phyloP scores from a whole-genome alignment of 73 alveolate genomes.

The Uronychia setigera region DNA sequence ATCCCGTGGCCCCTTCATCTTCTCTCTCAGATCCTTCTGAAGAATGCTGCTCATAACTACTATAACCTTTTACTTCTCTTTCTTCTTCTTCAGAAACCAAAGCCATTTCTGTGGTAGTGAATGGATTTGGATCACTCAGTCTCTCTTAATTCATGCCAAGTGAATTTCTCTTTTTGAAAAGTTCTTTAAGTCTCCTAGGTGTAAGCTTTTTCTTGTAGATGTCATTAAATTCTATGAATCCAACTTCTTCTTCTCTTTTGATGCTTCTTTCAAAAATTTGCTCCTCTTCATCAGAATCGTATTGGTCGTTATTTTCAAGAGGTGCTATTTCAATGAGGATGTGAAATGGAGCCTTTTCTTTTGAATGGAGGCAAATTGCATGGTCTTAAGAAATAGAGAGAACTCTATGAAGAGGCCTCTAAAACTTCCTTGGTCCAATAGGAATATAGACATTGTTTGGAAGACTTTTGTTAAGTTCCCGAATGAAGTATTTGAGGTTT shows the following conservation, averaged over 20 bases:
- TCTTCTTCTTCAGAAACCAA: neutral
- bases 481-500: constrained; percentile 13
- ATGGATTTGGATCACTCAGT: no score
- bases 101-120: neutral
- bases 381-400: constrained; percentile 73
- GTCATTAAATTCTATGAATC: neutral
- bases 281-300: constrained; percentile 10
- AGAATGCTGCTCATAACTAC: neutral
- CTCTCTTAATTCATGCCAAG: neutral
- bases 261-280: neutral
- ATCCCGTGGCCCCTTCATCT: no score
- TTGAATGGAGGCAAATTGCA: constrained; percentile 80
- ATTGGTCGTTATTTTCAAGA: neutral
- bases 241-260: neutral
- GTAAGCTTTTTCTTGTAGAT: neutral
- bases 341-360: constrained; percentile 91
- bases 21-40: neutral
- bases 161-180: neutral
- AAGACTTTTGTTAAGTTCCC: constrained; percentile 32
- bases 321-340: constrained; percentile 74
- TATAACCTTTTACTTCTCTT: no score
- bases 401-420: constrained; percentile 46
- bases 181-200: constrained; percentile 5
- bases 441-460: constrained; percentile 65
- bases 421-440: constrained; percentile 22